A percentile compares a stretch with the other conserved stretches of the same genome.
These are phyloP conservation scores for Elaphomyces granulatus DNA, from an alignment of 495 filamentous ascomycete genomes.

Conservation along the genomic window DNA sequence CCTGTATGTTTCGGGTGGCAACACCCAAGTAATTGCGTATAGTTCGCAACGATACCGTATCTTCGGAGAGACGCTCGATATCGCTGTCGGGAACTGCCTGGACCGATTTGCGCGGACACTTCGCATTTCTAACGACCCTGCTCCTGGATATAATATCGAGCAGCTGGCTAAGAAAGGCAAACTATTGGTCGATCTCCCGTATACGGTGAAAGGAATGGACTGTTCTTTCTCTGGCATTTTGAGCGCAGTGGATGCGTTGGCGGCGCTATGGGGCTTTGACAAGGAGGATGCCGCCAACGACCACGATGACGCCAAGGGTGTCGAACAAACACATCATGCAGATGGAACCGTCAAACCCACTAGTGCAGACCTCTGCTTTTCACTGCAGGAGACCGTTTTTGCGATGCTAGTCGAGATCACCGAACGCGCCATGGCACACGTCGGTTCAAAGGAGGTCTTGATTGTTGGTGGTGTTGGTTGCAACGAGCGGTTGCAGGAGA, in stretches of 20 bases:
- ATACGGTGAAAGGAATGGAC: slow-evolving; percentile 97
- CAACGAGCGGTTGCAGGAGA: slow-evolving; percentile 88
- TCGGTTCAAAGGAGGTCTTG: slow-evolving; percentile 76
- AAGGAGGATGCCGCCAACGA: slow-evolving; percentile 23
- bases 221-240: slow-evolving; percentile 88
- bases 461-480: slow-evolving; percentile 98
- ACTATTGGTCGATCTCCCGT: slow-evolving; percentile 73
- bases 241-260: slow-evolving; percentile 63
- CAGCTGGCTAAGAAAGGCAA: slow-evolving; percentile 74
- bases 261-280: slow-evolving; percentile 41
- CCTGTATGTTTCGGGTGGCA: slow-evolving; percentile 89
- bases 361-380: slow-evolving; percentile 83
- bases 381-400: slow-evolving; percentile 85
- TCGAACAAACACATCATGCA: slow-evolving; percentile 6
- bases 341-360: slow-evolving; percentile 39
- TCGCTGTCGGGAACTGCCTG: slow-evolving; percentile 93
- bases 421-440: slow-evolving; percentile 96
- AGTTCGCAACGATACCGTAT: slow-evolving; percentile 87
- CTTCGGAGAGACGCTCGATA: slow-evolving; percentile 94
- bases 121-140: slow-evolving; percentile 84
- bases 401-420: slow-evolving; percentile 98
- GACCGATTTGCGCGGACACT: slow-evolving; percentile 90
- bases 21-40: slow-evolving; percentile 97
- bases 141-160: slow-evolving; percentile 96
- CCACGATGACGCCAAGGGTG: slow-evolving; percentile 17